A percentile compares a stretch with the other conserved stretches of the same genome.
Evolutionary conservation across 2,329 filamentous ascomycete genomes (phyloP).

Genomic region (Phialocephala sp.): DNA sequence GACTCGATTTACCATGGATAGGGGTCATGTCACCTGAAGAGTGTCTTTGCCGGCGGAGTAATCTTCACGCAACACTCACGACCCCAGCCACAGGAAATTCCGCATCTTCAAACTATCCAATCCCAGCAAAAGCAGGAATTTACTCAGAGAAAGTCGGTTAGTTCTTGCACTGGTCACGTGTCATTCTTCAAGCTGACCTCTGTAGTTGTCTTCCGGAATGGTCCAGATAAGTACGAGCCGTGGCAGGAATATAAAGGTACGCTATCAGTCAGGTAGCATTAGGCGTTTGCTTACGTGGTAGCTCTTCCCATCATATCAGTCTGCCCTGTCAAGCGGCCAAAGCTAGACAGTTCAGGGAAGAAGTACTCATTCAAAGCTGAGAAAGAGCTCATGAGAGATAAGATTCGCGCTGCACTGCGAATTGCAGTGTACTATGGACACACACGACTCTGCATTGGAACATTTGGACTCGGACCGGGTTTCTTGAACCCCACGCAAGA

Average conservation of each 20-base stretch:
- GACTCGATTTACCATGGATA: slow-evolving; percentile 37
- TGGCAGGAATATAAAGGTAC: slow-evolving; percentile 55
- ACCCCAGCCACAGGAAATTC: slow-evolving; percentile 60
- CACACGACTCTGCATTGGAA: slow-evolving; percentile 63
- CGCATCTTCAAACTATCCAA: slow-evolving; percentile 67
- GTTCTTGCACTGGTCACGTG: slow-evolving; percentile 36
- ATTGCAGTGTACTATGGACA: slow-evolving; percentile 69
- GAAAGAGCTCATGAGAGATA: slow-evolving; percentile 72
- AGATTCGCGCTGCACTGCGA: slow-evolving; percentile 72
- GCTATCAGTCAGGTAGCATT: not conserved
- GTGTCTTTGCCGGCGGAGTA: slow-evolving; percentile 75
- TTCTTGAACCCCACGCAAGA: slow-evolving; percentile 70
- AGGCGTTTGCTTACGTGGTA: slow-evolving; percentile 20
- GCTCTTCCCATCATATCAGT: slow-evolving; percentile 76
- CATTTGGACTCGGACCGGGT: slow-evolving; percentile 68
- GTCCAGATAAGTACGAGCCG: slow-evolving; percentile 67
- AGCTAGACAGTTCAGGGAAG: slow-evolving; percentile 69
- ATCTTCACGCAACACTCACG: slow-evolving; percentile 70
- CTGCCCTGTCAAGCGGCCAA: slow-evolving; percentile 73
- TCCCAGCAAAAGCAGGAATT: slow-evolving; percentile 72
- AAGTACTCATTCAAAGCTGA: slow-evolving; percentile 76
- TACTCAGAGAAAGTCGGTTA: slow-evolving; percentile 71
- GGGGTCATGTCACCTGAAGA: slow-evolving; percentile 70
- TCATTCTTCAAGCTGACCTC: not conserved
- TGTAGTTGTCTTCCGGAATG: slow-evolving; percentile 70